These are phyloP conservation scores for Ceratobasidium sp. DNA, from an alignment of 1,284 basidiomycete species.

Conservation along the genomic window DNA sequence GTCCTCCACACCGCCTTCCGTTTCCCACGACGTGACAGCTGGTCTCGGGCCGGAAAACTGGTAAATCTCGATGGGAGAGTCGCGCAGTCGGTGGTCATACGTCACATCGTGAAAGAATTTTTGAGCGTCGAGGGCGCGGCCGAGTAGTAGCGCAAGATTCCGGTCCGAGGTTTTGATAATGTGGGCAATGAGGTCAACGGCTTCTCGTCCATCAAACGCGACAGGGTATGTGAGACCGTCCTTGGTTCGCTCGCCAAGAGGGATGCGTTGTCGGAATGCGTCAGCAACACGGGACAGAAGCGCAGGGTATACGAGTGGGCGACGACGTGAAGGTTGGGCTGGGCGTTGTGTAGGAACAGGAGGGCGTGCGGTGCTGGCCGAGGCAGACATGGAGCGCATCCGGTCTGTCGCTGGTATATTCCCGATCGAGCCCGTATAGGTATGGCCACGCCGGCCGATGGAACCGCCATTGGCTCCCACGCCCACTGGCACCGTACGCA, in stretches of 20 bases:
- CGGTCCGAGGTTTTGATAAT: constrained; percentile 99
- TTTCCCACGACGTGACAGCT: constrained; percentile 12
- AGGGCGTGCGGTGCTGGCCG: constrained; percentile 46
- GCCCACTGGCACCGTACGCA: constrained; percentile 55
- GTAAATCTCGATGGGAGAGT: constrained; percentile 89
- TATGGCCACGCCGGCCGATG: constrained; percentile 24
- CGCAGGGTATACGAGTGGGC: constrained; percentile 92
- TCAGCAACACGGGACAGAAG: constrained; percentile 93
- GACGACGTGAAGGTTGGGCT: constrained; percentile 52
- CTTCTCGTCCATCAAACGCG: constrained; percentile 95
- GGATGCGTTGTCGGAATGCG: constrained; percentile 86
- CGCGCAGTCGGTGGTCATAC: constrained; percentile 94
- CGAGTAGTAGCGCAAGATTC: constrained; percentile 92
- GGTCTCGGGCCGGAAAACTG: constrained; percentile 71
- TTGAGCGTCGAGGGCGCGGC: constrained; percentile 94
- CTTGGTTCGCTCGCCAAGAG: constrained; percentile 81
- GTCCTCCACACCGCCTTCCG: constrained; percentile 42
- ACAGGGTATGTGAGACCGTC: constrained; percentile 96
- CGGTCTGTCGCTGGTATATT: constrained; percentile 61
- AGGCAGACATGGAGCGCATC: constrained; percentile 74
- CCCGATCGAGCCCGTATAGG: constrained; percentile 22
- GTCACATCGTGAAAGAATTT: constrained; percentile 99
- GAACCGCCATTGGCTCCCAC: constrained; percentile 25
- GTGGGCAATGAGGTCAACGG: constrained; percentile 94
- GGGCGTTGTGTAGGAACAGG: constrained; percentile 50